A percentile compares a stretch with the other conserved stretches of the same genome.
phyloP scores from a whole-genome alignment of 164 flowering plant genomes.

The Macadamia integrifolia region DNA sequence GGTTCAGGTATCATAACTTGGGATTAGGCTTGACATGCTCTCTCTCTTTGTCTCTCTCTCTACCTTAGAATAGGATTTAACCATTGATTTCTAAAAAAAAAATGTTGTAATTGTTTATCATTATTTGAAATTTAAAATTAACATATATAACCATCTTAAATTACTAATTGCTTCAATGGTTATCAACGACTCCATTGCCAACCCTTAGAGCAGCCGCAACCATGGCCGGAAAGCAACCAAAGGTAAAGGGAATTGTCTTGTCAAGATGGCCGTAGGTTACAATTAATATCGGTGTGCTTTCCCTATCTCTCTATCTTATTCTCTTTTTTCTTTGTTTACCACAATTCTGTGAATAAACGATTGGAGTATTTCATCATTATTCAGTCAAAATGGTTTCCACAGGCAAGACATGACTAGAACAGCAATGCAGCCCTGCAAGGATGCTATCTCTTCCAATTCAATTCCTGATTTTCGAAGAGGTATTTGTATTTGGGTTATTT shows the following conservation, averaged over 20 bases:
- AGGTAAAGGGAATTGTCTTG: conserved; percentile 22
- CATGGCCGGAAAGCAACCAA: conserved; percentile 8
- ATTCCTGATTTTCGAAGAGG: conserved; percentile 94
- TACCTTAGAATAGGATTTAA: too few species aligned
- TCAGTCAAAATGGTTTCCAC: too few species aligned
- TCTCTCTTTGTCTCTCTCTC: too few species aligned
- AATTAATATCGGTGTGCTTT: conserved; percentile 78
- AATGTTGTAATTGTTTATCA: too few species aligned
- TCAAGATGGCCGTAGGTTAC: conserved; percentile 98
- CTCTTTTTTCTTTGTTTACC: conserved; percentile 23
- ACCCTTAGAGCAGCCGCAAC: conserved; percentile 1
- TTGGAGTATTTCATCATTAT: too few species aligned
- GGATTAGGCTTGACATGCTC: too few species aligned
- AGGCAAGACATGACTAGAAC: conserved; percentile 68
- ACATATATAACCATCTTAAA: too few species aligned
- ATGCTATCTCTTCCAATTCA: conserved; percentile 89
- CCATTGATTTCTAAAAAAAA: too few species aligned
- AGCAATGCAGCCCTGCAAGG: conserved; percentile 89
- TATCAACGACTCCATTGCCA: background rate
- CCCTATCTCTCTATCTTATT: background rate
- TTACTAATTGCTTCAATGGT: too few species aligned
- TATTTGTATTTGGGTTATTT: conserved; percentile 5
- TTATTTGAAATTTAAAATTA: too few species aligned
- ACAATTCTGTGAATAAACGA: too few species aligned
- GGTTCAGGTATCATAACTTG: too few species aligned